Percentiles rank a stretch among this genome's conserved stretches.
Conservation (phyloP, 257 asterid species). For the Nicotiana sylvestris region DNA sequence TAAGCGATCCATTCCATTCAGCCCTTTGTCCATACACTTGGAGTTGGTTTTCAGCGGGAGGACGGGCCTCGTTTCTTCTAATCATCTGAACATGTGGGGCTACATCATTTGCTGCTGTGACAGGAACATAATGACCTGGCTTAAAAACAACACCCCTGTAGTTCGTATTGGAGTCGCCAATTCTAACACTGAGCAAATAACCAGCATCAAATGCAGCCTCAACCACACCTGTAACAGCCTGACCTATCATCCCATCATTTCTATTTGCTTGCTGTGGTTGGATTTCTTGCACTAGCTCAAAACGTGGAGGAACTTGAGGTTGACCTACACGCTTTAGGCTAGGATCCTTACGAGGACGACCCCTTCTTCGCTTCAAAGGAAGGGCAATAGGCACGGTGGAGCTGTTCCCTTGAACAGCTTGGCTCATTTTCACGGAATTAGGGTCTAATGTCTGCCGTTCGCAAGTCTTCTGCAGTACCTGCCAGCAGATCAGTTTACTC, state of each 20-base stretch:
- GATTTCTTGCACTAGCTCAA: constrained; percentile 31
- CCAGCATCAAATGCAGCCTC: constrained; percentile 92
- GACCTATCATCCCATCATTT: constrained; percentile 53
- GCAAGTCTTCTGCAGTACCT: neutral
- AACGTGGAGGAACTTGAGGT: constrained; percentile 42
- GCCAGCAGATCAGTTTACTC: neutral
- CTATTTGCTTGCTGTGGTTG: constrained; percentile 25
- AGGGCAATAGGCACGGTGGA: constrained; percentile 13
- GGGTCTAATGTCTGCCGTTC: neutral
- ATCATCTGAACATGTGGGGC: constrained; percentile 82
- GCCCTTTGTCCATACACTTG: constrained; percentile 14
- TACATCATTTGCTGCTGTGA: constrained; percentile 70
- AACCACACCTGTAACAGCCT: constrained; percentile 74
- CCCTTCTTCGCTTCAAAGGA: constrained; percentile 39
- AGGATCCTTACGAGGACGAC: constrained; percentile 48
- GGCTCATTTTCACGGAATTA: constrained; percentile 22
- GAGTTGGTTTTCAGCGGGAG: constrained; percentile 32
- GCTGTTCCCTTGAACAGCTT: constrained; percentile 31
- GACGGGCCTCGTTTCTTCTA: constrained; percentile 39
- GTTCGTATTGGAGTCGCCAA: constrained; percentile 57
- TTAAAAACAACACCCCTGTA: constrained; percentile 82
- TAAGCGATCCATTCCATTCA: constrained; percentile 14
- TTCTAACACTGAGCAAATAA: constrained; percentile 61
- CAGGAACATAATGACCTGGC: constrained; percentile 71
- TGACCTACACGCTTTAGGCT: constrained; percentile 22